Evolutionary conservation across 495 filamentous ascomycete genomes (phyloP), one percentile per base, ranked within the genome.

Genomic region (Penicillium bialowiezense): DNA sequence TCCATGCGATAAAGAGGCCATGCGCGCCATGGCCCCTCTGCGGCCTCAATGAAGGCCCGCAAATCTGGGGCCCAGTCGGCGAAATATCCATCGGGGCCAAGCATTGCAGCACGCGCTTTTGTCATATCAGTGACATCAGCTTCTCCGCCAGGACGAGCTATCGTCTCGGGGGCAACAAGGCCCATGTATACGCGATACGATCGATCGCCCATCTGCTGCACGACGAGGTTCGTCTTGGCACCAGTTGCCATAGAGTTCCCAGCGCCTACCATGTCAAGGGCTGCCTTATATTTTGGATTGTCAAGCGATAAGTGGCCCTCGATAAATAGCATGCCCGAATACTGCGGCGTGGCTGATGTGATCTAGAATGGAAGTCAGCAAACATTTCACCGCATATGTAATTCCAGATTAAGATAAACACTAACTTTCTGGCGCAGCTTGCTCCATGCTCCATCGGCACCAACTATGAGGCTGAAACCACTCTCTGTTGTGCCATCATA

Each of bases 171-270:
- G 2, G 33, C 44, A 21, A 41, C 31, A 14, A 59, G 18, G 12
- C 52, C 56, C 49, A 59, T 55, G 14, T 59, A 59, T 9, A 59
- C 44, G 10, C 56, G 52, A 33, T 59, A 59, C 7, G 52, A 50
- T 3, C 48, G 35, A 20, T 59, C 52, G 6, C 44, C 44, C 41
- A 52, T 52, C 35, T 59, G 56, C 32, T 59, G 56, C 1, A 59
- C 24, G 14, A 39, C 41, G 3, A 59, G 40, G n/a, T 29, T 37
- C 5, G 20, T 13, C 10, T 31, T 32, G 1, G 19, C 19, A 14
- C 56, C 44, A 29, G 37, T 59, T 8, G 52, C 45, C 23, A 55
- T 26, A 1, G 49, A 55, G 20, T 55, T 59, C 1, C 56, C 56
- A 2, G 49, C 18, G 8, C 56, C 56, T 5, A 52, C 49, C 48